Percentiles rank a stretch among this genome's conserved stretches.
phyloP scores from a whole-genome alignment of 495 filamentous ascomycete species.

The Bathelium albidoporum region DNA sequence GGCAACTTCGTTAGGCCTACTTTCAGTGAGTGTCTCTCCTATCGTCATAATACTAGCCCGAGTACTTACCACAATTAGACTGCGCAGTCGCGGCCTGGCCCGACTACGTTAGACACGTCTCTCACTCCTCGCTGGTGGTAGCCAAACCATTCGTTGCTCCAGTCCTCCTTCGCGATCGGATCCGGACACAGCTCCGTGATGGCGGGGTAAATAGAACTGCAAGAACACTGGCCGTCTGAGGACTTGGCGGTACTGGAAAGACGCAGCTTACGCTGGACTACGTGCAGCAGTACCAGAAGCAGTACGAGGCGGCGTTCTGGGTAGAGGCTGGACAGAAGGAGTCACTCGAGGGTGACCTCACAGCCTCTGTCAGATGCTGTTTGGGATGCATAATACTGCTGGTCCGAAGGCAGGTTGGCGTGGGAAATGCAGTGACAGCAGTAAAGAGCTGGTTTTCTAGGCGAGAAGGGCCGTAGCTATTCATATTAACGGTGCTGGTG shows the following conservation, averaged over 20 bases:
- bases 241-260: conserved; percentile 22
- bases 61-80: background rate
- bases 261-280: conserved; percentile 19
- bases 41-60: background rate
- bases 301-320: conserved; percentile 20
- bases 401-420: background rate
- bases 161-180: background rate
- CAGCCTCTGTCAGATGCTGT: conserved; percentile 7
- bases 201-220: background rate
- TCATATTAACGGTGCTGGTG: conserved; percentile 14
- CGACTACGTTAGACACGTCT: conserved; percentile 10
- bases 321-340: conserved; percentile 20
- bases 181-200: background rate
- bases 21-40: background rate
- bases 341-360: conserved; percentile 15
- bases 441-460: conserved; percentile 12
- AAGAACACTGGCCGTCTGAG: conserved; percentile 11
- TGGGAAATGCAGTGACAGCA: conserved; percentile 11
- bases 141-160: conserved; percentile 7
- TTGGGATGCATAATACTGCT: background rate
- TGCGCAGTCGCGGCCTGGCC: background rate
- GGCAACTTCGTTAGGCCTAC: background rate
- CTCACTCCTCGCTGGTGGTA: conserved; percentile 7
- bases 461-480: conserved; percentile 9
- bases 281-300: conserved; percentile 8